Evolutionary conservation across 2,329 filamentous ascomycete species (phyloP).

Genomic region (Exophiala mesophila): DNA sequence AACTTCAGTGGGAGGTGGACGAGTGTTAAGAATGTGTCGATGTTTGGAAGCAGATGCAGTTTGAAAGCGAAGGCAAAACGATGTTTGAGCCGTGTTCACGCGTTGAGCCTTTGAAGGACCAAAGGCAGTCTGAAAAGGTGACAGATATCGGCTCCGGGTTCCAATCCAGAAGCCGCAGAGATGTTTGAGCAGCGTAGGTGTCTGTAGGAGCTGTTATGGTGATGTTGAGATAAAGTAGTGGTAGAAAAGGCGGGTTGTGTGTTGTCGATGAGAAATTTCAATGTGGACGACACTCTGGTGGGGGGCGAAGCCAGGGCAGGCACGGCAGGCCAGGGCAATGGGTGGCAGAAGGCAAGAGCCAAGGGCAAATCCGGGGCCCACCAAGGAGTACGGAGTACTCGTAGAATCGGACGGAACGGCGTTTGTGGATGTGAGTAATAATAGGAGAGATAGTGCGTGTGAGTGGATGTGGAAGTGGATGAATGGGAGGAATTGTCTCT

Average conservation of each 20-base stretch:
- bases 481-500: too few species aligned
- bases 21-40: constrained; percentile 45
- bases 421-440: too few species aligned
- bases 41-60: constrained; percentile 41
- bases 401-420: too few species aligned
- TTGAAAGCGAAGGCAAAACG: constrained; percentile 32
- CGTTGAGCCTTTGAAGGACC: constrained; percentile 22
- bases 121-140: constrained; percentile 22
- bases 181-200: too few species aligned
- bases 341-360: too few species aligned
- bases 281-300: constrained; percentile 16
- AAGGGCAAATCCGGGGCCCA: not conserved
- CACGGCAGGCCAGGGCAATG: too few species aligned
- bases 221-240: constrained; percentile 7
- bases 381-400: not conserved
- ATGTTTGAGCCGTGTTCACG: constrained; percentile 26
- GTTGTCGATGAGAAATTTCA: constrained; percentile 15
- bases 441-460: too few species aligned
- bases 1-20: constrained; percentile 39
- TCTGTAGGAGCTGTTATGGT: not conserved
- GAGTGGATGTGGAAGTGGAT: too few species aligned
- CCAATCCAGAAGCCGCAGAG: too few species aligned
- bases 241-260: constrained; percentile 3
- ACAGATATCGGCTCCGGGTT: too few species aligned
- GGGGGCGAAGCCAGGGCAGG: too few species aligned